A percentile compares a stretch with the other conserved stretches of the same genome.
These are phyloP conservation scores for Metschnikowia rubicola DNA, from an alignment of 805 yeast species.

Conservation along the genomic window DNA sequence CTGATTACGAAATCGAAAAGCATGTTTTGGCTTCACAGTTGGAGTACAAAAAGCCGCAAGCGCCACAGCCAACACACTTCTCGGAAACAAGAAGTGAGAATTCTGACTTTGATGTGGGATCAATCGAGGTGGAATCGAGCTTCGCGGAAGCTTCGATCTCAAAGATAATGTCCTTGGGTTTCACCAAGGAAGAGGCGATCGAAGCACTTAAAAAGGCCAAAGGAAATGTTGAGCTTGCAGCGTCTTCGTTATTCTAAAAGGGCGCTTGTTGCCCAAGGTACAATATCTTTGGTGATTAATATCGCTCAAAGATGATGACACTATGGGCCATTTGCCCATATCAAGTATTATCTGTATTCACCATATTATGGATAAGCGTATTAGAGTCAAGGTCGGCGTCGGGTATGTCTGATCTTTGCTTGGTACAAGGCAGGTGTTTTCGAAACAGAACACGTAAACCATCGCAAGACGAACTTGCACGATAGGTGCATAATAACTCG, in stretches of 20 bases:
- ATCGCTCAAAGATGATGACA: too few species aligned
- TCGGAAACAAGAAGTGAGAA: not conserved
- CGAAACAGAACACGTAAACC: too few species aligned
- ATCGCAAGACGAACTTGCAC: too few species aligned
- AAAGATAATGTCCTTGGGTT: conserved; percentile 56
- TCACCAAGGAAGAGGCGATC: conserved; percentile 58
- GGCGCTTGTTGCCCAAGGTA: too few species aligned
- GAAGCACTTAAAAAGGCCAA: conserved; percentile 60
- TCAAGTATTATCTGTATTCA: not conserved
- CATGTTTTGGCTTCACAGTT: conserved; percentile 17
- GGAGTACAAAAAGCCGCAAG: not conserved
- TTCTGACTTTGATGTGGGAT: not conserved
- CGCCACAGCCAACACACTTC: not conserved
- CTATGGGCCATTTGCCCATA: not conserved
- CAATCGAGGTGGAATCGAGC: not conserved
- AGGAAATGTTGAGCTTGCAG: conserved; percentile 86
- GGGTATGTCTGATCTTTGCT: too few species aligned
- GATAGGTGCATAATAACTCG: too few species aligned
- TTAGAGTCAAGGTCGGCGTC: too few species aligned
- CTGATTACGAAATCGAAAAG: conserved; percentile 63
- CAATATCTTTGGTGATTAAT: not conserved
- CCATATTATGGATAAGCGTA: not conserved
- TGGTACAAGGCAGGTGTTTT: too few species aligned
- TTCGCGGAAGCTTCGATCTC: not conserved
- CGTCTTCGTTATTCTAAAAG: conserved; percentile 63